Conservation (phyloP, 2,329 filamentous ascomycete species). For the Aureobasidium musti region DNA sequence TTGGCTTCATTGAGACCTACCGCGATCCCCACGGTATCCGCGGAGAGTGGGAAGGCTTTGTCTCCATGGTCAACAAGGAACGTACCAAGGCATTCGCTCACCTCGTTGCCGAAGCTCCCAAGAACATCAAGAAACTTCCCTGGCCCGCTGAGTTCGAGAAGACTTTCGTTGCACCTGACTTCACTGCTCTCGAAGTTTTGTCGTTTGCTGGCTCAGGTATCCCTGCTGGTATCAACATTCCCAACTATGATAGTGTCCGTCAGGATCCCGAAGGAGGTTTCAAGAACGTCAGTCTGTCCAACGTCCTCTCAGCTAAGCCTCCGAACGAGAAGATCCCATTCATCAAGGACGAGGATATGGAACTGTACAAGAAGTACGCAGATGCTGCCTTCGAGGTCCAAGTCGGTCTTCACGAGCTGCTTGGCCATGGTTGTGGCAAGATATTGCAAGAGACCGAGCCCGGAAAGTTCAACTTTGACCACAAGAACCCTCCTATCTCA, state of each 20-base stretch:
- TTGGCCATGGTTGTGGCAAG: conserved; percentile 90
- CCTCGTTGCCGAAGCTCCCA: conserved; percentile 77
- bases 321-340: conserved; percentile 92
- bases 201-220: conserved; percentile 71
- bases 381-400: conserved; percentile 92
- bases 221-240: conserved; percentile 46
- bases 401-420: conserved; percentile 88
- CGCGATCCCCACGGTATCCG: conserved; percentile 57
- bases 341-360: conserved; percentile 75
- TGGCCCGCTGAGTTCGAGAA: conserved; percentile 92
- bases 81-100: conserved; percentile 84
- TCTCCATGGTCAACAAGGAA: conserved; percentile 77
- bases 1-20: conserved; percentile 59
- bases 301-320: conserved; percentile 86
- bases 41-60: conserved; percentile 57
- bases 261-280: conserved; percentile 71
- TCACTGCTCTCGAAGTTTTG: conserved; percentile 89
- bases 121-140: conserved; percentile 83
- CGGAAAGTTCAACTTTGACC: conserved; percentile 86
- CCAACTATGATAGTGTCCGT: conserved; percentile 73
- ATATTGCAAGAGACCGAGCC: conserved; percentile 84
- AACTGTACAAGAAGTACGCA: conserved; percentile 77
- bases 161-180: conserved; percentile 91
- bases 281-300: conserved; percentile 92
- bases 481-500: conserved; percentile 75